Evolutionary conservation across 129 eudicot genomes (phyloP).

Genomic region (Scalesia atractyloides): DNA sequence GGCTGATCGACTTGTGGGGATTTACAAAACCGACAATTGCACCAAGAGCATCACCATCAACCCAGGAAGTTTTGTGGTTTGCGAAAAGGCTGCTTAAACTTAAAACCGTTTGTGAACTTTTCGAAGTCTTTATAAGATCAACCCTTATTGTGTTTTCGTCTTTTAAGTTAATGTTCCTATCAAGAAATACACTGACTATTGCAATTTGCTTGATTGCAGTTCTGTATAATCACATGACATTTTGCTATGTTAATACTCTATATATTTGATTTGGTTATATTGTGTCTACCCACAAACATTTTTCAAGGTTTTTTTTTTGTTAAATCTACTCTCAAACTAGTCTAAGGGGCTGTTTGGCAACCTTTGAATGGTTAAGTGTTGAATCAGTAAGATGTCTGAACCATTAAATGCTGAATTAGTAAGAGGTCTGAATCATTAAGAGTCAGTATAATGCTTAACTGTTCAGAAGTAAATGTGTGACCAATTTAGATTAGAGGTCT

Average conservation of each 20-base stretch:
- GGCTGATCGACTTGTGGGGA: constrained; percentile 98
- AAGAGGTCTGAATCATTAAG: no score
- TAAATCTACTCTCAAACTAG: no score
- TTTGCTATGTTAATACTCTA: background rate
- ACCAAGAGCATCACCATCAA: constrained; percentile 95
- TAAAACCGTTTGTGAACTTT: background rate
- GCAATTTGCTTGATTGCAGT: constrained; percentile 7
- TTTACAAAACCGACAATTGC: constrained; percentile 94
- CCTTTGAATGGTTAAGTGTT: no score
- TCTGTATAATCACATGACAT: background rate
- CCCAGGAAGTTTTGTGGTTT: constrained; percentile 80
- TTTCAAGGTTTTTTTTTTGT: no score
- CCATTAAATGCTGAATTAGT: no score
- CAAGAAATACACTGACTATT: constrained; percentile 2
- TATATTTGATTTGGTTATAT: constrained; percentile 3
- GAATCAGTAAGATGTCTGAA: no score
- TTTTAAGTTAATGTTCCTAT: constrained; percentile 3
- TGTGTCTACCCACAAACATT: background rate
- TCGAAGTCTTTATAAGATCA: background rate
- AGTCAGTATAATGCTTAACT: no score
- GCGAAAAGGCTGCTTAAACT: constrained; percentile 59
- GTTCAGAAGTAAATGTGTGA: no score
- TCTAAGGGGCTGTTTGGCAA: no score
- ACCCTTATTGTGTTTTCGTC: constrained; percentile 15
- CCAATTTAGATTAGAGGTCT: no score